Base-by-base conservation (phyloP, 805 yeast genomes). In the Schwanniomyces sp. region DNA sequence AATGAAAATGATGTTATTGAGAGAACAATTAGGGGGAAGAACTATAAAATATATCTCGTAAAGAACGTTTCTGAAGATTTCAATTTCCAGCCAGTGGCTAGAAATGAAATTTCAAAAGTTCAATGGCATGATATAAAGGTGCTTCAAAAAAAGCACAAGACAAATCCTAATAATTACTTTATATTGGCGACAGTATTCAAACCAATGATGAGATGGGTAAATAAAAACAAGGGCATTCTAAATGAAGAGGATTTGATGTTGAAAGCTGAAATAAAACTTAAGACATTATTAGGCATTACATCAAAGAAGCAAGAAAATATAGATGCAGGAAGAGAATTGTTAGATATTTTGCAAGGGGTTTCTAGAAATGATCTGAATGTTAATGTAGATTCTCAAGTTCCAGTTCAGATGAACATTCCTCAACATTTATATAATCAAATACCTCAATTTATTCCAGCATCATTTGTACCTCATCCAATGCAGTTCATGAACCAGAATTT, bases 41-140 rank as follows among this genome's bases (percentile, higher is more conserved):
- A 89, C 65, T 87, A 88, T 66, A 85, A 90, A 58, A 87, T 94
- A 18, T 94, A 80, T 64, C 70, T 92, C 44, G 82, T 88, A 24
- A 79, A 79, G 39, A 86, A 86, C 43, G 87, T 94, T 2, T 91
- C 96, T 1, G 91, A 86, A 54, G 82, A 81, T 52, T 80, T 80
- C 41, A 64, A 66, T n/a, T 94, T 94, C 59, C 79, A 74, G 52
- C 97, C 99, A 1, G 72, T 78, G 49, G 96, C 89, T 1, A 80
- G 96, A 59, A 88, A 88, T 63, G 99, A 94, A 69, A 95, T 94
- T 54, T 80, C 85, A 40, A 80, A 81, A 46, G 88, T 92, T 43
- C 78, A 85, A 65, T 92, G 97, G 98, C 67, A 73, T 52, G 85
- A 82, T 55, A 70, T 86, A 52, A 83, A 64, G 55, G 25, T 54